phyloP scores from a whole-genome alignment of 257 asterid genomes.

The Paulownia fortunei region DNA sequence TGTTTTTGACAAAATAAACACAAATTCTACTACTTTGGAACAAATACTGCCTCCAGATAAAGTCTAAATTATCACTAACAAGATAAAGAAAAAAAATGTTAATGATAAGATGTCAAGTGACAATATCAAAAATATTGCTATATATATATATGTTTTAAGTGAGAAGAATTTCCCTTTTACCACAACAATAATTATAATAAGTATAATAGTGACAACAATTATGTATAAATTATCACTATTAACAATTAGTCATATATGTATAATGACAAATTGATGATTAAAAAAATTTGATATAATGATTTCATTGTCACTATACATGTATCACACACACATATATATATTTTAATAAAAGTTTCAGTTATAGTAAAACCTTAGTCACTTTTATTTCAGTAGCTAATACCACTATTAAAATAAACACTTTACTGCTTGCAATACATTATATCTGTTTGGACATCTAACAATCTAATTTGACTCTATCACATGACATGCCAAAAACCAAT shows the following conservation, averaged over 20 bases:
- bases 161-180: not conserved
- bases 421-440: slow-evolving; percentile 6
- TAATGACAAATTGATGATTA: no score
- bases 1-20: not conserved
- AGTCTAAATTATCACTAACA: no score
- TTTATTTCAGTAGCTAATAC: slow-evolving; percentile 14
- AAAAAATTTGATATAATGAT: no score
- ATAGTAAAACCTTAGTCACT: not conserved
- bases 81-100: not conserved
- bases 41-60: not conserved
- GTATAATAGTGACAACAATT: not conserved
- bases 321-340: no score
- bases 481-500: not conserved
- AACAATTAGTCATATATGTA: not conserved
- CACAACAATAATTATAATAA: not conserved
- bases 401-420: slow-evolving; percentile 5
- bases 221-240: not conserved
- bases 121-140: not conserved
- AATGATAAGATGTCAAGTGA: not conserved
- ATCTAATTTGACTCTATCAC: not conserved
- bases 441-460: not conserved
- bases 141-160: not conserved
- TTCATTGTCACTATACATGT: no score
- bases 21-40: not conserved
- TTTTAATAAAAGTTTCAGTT: not conserved